These are phyloP conservation scores for Lasiosphaeriaceae sp. DNA, from an alignment of 495 filamentous ascomycete genomes.

Conservation along the genomic window DNA sequence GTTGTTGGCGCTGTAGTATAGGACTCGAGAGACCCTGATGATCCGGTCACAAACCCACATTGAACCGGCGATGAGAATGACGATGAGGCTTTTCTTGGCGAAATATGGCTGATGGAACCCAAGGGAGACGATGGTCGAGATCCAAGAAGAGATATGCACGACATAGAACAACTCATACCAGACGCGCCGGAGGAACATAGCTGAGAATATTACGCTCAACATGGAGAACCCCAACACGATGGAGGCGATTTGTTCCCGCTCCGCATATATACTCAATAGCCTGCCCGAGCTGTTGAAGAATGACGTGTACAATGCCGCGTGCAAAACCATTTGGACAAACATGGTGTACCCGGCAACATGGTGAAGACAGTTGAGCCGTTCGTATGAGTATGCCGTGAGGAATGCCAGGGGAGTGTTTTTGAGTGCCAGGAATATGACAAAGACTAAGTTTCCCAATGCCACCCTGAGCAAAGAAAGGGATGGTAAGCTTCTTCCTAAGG, in stretches of 20 bases:
- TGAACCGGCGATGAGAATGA: constrained; percentile 41
- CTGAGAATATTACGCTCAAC: constrained; percentile 39
- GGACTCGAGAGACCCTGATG: constrained; percentile 42
- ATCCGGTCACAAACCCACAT: constrained; percentile 53
- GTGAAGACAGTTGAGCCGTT: constrained; percentile 57
- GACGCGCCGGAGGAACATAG: constrained; percentile 41
- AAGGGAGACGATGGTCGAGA: constrained; percentile 45
- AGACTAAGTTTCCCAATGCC: constrained; percentile 46
- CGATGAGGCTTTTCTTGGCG: constrained; percentile 34
- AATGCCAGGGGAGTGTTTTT: constrained; percentile 58
- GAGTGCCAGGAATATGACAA: constrained; percentile 56
- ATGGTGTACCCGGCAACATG: constrained; percentile 55
- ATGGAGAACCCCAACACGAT: constrained; percentile 47
- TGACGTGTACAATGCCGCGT: constrained; percentile 40
- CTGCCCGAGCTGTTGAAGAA: constrained; percentile 30
- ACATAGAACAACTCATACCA: constrained; percentile 59
- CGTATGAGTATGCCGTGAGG: constrained; percentile 56
- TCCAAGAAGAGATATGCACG: constrained; percentile 49
- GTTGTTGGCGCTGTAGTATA: constrained; percentile 53
- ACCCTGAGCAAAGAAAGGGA: constrained; percentile 39
- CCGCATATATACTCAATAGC: constrained; percentile 18
- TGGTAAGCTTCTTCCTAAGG: constrained; percentile 6
- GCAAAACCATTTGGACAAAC: constrained; percentile 41
- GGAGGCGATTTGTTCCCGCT: constrained; percentile 32
- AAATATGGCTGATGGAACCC: constrained; percentile 52